Conservation (phyloP, 768 basidiomycete species). For the Rossbeevera mucosa region DNA sequence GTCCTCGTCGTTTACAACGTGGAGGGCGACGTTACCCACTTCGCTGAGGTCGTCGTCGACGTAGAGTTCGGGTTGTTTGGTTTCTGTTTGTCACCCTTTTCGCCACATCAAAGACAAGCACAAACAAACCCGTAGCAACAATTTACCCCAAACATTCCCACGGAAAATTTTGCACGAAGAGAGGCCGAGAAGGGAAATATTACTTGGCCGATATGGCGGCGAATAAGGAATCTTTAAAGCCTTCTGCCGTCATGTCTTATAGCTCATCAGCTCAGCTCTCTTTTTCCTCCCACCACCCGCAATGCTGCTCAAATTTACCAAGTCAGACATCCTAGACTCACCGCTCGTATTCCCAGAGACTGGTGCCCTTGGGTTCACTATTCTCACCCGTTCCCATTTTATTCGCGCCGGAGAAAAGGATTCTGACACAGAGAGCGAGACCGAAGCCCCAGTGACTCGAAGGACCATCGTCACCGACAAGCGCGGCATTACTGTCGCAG, state of each 20-base stretch:
- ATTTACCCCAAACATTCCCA: slow-evolving; percentile 10
- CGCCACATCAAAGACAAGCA: slow-evolving; percentile 27
- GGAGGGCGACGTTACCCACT: slow-evolving; percentile 19
- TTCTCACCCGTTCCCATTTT: slow-evolving; percentile 40
- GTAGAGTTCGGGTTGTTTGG: slow-evolving; percentile 28
- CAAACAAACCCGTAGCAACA: slow-evolving; percentile 14
- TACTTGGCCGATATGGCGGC: neutral
- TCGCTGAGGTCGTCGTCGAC: slow-evolving; percentile 29
- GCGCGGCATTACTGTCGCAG: slow-evolving; percentile 39
- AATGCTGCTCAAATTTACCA: slow-evolving; percentile 59
- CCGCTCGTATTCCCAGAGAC: slow-evolving; percentile 51
- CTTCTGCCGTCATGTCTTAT: neutral
- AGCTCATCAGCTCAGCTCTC: neutral
- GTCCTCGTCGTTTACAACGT: slow-evolving; percentile 20
- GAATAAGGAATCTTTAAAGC: neutral
- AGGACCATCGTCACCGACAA: slow-evolving; percentile 43
- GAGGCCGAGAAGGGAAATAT: neutral
- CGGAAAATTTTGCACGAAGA: neutral
- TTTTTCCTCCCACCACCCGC: slow-evolving; percentile 2
- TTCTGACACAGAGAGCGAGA: slow-evolving; percentile 28
- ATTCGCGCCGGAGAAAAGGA: slow-evolving; percentile 25
- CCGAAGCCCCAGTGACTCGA: slow-evolving; percentile 27
- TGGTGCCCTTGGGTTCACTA: slow-evolving; percentile 44
- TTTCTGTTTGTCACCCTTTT: slow-evolving; percentile 23
- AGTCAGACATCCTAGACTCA: slow-evolving; percentile 54